A percentile compares a stretch with the other conserved stretches of the same genome.
Evolutionary conservation across 2,329 filamentous ascomycete genomes (phyloP).

Genomic region (Aspergillus quadricinctus): DNA sequence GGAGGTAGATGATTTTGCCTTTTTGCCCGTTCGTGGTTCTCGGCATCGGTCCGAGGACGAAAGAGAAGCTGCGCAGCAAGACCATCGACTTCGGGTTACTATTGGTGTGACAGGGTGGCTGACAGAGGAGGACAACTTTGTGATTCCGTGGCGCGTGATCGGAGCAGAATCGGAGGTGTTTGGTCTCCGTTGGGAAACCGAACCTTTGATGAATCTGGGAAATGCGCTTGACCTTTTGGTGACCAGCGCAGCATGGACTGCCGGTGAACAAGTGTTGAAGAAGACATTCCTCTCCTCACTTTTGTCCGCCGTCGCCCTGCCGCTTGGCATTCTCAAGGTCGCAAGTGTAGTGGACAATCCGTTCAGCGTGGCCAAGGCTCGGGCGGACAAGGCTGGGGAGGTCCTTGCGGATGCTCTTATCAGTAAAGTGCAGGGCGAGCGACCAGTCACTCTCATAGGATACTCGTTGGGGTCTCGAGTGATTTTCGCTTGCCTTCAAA

Average conservation of each 20-base stretch:
- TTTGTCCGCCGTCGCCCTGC: slow-evolving; percentile 63
- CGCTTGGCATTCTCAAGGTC: slow-evolving; percentile 61
- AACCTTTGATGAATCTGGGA: slow-evolving; percentile 72
- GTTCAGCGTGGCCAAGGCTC: slow-evolving; percentile 69
- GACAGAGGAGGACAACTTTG: slow-evolving; percentile 65
- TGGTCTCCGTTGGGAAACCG: slow-evolving; percentile 76
- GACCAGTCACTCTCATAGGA: slow-evolving; percentile 74
- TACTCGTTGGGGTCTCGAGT: slow-evolving; percentile 78
- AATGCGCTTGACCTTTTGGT: slow-evolving; percentile 72
- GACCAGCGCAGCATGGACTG: slow-evolving; percentile 74
- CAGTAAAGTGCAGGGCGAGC: slow-evolving; percentile 75
- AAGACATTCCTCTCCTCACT: slow-evolving; percentile 65
- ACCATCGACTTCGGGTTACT: slow-evolving; percentile 71
- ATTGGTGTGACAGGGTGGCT: slow-evolving; percentile 82
- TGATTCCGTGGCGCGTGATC: slow-evolving; percentile 72
- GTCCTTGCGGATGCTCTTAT: slow-evolving; percentile 79
- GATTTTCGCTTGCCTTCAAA: slow-evolving; percentile 76
- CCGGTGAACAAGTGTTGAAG: slow-evolving; percentile 71
- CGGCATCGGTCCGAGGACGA: slow-evolving; percentile 44
- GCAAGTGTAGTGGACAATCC: slow-evolving; percentile 74
- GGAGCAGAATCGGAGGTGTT: slow-evolving; percentile 73
- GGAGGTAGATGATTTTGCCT: slow-evolving; percentile 84
- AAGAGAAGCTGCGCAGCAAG: slow-evolving; percentile 42
- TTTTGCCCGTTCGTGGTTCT: slow-evolving; percentile 65
- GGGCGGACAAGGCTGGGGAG: slow-evolving; percentile 74